Percentiles rank a stretch among this genome's conserved stretches.
Conservation (phyloP, 1,284 basidiomycete genomes). For the Serendipita sp. region DNA sequence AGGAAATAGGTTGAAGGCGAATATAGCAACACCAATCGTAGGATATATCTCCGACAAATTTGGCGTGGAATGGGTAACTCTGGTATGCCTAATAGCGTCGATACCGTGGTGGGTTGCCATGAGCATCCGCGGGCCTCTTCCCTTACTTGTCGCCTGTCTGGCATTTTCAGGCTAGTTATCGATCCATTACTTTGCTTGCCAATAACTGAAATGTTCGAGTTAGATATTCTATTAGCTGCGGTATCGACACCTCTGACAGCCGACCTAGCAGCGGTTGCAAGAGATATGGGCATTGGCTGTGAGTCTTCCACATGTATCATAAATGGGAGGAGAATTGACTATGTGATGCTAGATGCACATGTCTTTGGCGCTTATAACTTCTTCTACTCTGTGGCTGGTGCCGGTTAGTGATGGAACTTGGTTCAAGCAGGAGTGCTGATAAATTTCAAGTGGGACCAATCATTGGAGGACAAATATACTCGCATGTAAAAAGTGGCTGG, state of each 20-base stretch:
- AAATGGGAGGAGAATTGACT: background rate
- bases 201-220: background rate
- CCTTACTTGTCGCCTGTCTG: constrained; percentile 46
- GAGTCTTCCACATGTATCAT: constrained; percentile 20
- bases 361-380: constrained; percentile 55
- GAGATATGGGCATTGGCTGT: constrained; percentile 49
- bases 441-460: constrained; percentile 44
- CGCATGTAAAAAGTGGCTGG: constrained; percentile 33
- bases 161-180: constrained; percentile 37
- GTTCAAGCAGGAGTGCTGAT: background rate
- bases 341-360: constrained; percentile 41
- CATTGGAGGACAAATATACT: constrained; percentile 40
- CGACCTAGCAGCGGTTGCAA: constrained; percentile 46
- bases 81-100: constrained; percentile 34
- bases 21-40: constrained; percentile 40
- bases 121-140: constrained; percentile 35
- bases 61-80: constrained; percentile 44
- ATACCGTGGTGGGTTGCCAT: constrained; percentile 56
- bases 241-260: constrained; percentile 46
- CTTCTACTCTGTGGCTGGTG: constrained; percentile 47
- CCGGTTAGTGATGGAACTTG: constrained; percentile 22
- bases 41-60: constrained; percentile 47
- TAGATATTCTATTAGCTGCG: constrained; percentile 46
- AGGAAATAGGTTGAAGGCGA: constrained; percentile 12
- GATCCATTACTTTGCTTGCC: background rate